Evolutionary conservation across 305 asterid genomes (phyloP).

Genomic region (Striga hermonthica): DNA sequence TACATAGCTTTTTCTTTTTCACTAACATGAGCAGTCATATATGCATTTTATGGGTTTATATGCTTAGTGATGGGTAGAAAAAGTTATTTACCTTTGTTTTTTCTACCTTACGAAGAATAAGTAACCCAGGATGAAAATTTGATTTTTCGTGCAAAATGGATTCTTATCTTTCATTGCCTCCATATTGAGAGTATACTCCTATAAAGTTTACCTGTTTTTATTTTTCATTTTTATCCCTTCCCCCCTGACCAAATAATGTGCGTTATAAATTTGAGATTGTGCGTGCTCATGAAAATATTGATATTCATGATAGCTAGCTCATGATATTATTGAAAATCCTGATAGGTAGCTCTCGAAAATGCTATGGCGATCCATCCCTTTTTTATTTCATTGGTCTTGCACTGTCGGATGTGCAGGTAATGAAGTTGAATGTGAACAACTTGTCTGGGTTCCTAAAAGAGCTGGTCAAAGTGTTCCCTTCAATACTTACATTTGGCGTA

Average conservation of each 20-base stretch:
- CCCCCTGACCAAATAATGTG: constrained; percentile 8
- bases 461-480: constrained; percentile 84
- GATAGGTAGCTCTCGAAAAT: constrained; percentile 19
- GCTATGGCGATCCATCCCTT: constrained; percentile 30
- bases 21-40: constrained; percentile 8
- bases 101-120: constrained; percentile 7
- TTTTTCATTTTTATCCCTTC: not conserved
- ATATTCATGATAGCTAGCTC: constrained; percentile 20
- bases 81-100: constrained; percentile 17
- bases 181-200: constrained; percentile 11
- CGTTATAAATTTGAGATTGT: constrained; percentile 26
- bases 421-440: constrained; percentile 98
- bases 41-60: constrained; percentile 25
- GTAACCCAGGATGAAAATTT: constrained; percentile 24
- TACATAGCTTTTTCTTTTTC: constrained; percentile 15
- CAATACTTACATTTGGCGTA: constrained; percentile 88
- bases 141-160: constrained; percentile 23
- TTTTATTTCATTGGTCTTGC: constrained; percentile 18
- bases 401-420: constrained; percentile 65
- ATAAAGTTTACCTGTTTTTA: not conserved
- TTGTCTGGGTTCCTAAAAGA: constrained; percentile 88
- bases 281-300: constrained; percentile 22
- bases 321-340: constrained; percentile 17
- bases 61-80: constrained; percentile 23
- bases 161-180: constrained; percentile 14